Percentiles rank a stretch among this genome's conserved stretches.
Conservation (phyloP, 2,329 filamentous ascomycete genomes). For the Colletotrichum phormii region DNA sequence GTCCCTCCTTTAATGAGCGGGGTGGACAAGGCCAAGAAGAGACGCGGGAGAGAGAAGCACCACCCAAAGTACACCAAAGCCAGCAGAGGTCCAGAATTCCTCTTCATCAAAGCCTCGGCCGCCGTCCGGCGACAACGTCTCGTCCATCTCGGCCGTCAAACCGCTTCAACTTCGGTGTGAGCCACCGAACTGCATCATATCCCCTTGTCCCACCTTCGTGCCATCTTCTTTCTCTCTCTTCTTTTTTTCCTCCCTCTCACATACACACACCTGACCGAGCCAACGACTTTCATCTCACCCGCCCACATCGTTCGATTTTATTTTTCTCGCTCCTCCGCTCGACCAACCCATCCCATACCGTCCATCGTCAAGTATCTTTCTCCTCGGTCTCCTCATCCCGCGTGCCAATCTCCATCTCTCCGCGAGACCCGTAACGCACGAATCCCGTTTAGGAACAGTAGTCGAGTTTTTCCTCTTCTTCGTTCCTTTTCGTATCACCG, state of each 20-base stretch:
- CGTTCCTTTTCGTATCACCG: constrained; percentile 13
- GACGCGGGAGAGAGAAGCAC: neutral
- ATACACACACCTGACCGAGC: neutral
- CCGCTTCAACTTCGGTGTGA: constrained; percentile 33
- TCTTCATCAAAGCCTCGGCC: constrained; percentile 25
- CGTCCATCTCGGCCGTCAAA: constrained; percentile 22
- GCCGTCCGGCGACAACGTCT: constrained; percentile 24
- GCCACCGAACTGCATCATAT: constrained; percentile 36
- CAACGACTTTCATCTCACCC: constrained; percentile 16
- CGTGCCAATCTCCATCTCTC: neutral
- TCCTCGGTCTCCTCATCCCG: neutral
- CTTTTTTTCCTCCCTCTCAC: neutral
- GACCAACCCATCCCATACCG: neutral
- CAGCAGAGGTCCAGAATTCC: constrained; percentile 15
- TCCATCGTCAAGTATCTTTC: neutral
- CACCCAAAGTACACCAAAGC: neutral
- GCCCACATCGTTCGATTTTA: constrained; percentile 33
- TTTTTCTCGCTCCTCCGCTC: neutral
- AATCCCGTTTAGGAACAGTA: neutral
- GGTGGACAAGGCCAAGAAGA: constrained; percentile 11
- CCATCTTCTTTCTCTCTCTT: constrained; percentile 8
- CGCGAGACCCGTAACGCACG: constrained; percentile 20
- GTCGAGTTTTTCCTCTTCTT: neutral
- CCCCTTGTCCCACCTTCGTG: constrained; percentile 23
- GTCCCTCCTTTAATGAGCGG: constrained; percentile 4